Evolutionary conservation across 2,329 filamentous ascomycete genomes (phyloP).

Genomic region (Exophiala oligosperma): DNA sequence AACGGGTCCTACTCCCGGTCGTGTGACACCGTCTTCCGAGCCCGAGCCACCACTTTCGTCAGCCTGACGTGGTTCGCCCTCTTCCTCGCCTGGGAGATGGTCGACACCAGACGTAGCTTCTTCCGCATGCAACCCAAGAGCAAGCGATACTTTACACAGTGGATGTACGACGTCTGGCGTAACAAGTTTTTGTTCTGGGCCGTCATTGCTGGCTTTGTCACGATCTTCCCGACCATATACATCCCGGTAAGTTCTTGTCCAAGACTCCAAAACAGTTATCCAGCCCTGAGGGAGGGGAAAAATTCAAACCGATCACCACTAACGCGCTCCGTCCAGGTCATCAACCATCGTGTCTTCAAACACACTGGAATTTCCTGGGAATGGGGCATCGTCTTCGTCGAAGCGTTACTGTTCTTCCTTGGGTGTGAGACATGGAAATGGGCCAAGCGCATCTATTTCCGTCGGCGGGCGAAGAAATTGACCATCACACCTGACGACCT

Average conservation of each 20-base stretch:
- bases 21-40: conserved; percentile 68
- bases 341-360: conserved; percentile 66
- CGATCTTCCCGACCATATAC: conserved; percentile 63
- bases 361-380: conserved; percentile 68
- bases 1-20: conserved; percentile 57
- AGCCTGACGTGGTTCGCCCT: conserved; percentile 75
- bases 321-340: conserved; percentile 30
- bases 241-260: conserved; percentile 50
- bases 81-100: conserved; percentile 77
- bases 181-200: conserved; percentile 73
- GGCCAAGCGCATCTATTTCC: conserved; percentile 60
- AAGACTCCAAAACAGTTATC: too few relatives aligned
- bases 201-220: conserved; percentile 57
- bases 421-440: conserved; percentile 69
- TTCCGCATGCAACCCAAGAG: conserved; percentile 70
- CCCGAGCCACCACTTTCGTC: conserved; percentile 71
- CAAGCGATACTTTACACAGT: conserved; percentile 63
- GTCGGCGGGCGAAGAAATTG: conserved; percentile 31
- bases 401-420: conserved; percentile 60
- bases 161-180: conserved; percentile 67
- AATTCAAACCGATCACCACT: too few relatives aligned
- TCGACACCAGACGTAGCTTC: conserved; percentile 70
- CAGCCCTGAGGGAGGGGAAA: too few relatives aligned
- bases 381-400: conserved; percentile 67
- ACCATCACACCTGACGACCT: not conserved